Evolutionary conservation across 495 filamentous ascomycete genomes (phyloP).

Genomic region (Hypoxylon crocopeplum): DNA sequence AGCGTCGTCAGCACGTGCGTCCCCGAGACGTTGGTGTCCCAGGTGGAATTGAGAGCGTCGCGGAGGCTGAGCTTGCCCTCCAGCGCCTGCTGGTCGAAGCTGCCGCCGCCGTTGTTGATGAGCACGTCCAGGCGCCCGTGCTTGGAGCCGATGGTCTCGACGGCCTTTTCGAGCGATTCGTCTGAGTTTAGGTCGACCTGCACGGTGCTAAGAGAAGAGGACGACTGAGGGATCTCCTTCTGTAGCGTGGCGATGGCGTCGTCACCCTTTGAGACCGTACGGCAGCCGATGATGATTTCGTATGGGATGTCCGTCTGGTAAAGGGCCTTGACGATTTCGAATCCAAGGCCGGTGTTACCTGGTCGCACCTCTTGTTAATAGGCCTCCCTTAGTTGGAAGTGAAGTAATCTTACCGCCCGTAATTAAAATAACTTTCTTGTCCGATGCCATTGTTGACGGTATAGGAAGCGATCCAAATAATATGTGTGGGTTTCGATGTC

Average conservation of each 20-base stretch:
- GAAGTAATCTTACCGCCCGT: constrained; percentile 36
- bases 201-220: constrained; percentile 46
- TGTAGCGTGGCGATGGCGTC: constrained; percentile 46
- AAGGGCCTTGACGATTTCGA: constrained; percentile 55
- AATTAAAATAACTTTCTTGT: constrained; percentile 40
- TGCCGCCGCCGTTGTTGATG: constrained; percentile 59
- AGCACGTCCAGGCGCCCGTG: constrained; percentile 58
- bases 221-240: constrained; percentile 45
- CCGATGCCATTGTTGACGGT: constrained; percentile 31
- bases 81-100: constrained; percentile 42
- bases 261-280: constrained; percentile 52
- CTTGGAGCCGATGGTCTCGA: constrained; percentile 40
- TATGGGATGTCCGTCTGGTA: constrained; percentile 49
- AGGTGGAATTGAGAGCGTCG: constrained; percentile 54
- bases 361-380: constrained; percentile 7
- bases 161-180: constrained; percentile 55
- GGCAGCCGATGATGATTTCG: constrained; percentile 56
- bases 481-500: too few species aligned
- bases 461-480: not conserved
- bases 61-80: constrained; percentile 42
- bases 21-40: constrained; percentile 57
- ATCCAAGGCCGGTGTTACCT: constrained; percentile 59
- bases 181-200: constrained; percentile 61
- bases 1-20: constrained; percentile 57
- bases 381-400: not conserved